Evolutionary conservation across 2,329 filamentous ascomycete genomes (phyloP).

Genomic region (Curvularia lunata): DNA sequence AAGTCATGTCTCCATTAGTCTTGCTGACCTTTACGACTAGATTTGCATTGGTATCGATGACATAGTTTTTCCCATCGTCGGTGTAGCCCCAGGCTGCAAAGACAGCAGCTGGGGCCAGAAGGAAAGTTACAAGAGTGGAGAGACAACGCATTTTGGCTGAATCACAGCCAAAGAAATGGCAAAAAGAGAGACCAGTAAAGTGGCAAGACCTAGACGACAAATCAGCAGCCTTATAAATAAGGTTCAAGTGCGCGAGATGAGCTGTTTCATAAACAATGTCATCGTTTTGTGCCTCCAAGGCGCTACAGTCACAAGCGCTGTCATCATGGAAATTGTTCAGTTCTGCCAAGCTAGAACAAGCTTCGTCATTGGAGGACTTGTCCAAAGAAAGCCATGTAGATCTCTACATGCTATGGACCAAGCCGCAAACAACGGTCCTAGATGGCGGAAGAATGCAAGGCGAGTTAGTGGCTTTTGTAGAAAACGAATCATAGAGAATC

Average conservation of each 20-base stretch:
- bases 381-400: not conserved
- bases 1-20: slow-evolving; percentile 66
- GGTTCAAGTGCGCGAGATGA: not conserved
- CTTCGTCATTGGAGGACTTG: slow-evolving; percentile 2
- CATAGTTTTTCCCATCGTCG: slow-evolving; percentile 49
- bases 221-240: not conserved
- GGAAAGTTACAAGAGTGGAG: slow-evolving; percentile 17
- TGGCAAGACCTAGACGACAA: not conserved
- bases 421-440: not conserved
- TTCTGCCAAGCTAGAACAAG: not conserved
- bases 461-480: not conserved
- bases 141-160: slow-evolving; percentile 24
- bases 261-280: not conserved
- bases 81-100: slow-evolving; percentile 52
- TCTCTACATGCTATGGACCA: not conserved
- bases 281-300: not conserved
- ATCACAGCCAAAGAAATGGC: not conserved
- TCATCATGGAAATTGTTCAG: not conserved
- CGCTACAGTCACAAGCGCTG: not conserved
- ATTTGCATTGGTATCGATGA: slow-evolving; percentile 44
- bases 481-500: not conserved
- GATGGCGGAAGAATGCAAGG: not conserved
- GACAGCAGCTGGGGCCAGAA: slow-evolving; percentile 39
- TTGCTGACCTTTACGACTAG: slow-evolving; percentile 43
- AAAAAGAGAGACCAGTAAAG: not conserved